Base-by-base conservation (phyloP, 148 eudicot genomes). In the Rhododendron vialii region DNA sequence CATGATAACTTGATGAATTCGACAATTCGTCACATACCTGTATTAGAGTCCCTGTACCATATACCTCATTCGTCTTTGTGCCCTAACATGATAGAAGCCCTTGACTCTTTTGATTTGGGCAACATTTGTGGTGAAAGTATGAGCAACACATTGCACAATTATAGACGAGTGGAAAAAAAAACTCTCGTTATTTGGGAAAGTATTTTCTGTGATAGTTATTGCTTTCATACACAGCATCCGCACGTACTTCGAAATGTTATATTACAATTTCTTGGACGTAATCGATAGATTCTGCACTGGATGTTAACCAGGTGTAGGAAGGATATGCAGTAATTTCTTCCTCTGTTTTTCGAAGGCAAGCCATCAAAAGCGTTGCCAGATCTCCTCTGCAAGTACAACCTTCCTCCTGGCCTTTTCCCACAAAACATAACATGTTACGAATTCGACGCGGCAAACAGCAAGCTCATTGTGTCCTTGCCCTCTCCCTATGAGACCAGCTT, bases 391-490 rank as follows among this genome's bases (percentile, higher is more conserved):
- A 98, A 96, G 24, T 90, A 94, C 90, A 95, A 94, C 79, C 89
- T 96, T 17, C 99, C 98, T 76, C 69, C 92, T 0, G 96, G 99
- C 81, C 89, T 96, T 50, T 96, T 95, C 67, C 99, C 99, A 6
- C 90, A 90, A 38, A 95, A 94, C 89, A 92, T 94, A 28, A 93
- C 91, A 7, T 90, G 94, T 69, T 95, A 93, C 30, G 99, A 96
- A 73, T 94, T 93, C 47, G 95, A 96, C 4, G 94, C 92, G 77
- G 77, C 90, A 65, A 95, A 94, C 83, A 88, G 92, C 36, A 94
- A 89, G 91, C 93, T 96, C 11, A 85, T 92, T 2, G 99, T 96
- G 5, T 88, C 94, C 89, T 88, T 96, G 69, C 91, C 98, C 30
- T 90, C 91, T 84, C 89, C 98, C 3, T 95, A 94, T 26, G 99